A percentile compares a stretch with the other conserved stretches of the same genome.
phyloP scores from a whole-genome alignment of 495 filamentous ascomycete species.

The Hypoxylon cercidicola region DNA sequence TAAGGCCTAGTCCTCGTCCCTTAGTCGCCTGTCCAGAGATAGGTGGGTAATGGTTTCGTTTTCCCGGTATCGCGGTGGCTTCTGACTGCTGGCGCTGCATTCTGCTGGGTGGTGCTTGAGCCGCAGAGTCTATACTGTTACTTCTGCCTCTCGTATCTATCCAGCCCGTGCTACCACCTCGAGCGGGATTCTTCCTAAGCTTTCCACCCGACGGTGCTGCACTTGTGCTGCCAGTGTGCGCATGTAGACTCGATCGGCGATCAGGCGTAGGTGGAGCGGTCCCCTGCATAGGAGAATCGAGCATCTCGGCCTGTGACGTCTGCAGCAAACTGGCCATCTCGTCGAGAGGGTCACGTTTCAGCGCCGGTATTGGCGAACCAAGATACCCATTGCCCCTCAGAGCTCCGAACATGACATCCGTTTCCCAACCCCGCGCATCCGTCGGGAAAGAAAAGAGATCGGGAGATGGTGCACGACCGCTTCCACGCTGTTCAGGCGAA shows the following conservation, averaged over 20 bases:
- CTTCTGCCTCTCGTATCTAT: constrained; percentile 48
- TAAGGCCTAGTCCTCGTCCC: constrained; percentile 48
- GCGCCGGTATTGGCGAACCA: constrained; percentile 40
- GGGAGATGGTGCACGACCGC: constrained; percentile 47
- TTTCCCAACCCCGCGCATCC: constrained; percentile 51
- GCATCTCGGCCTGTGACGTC: constrained; percentile 37
- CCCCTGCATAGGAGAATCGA: constrained; percentile 34
- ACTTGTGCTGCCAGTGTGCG: constrained; percentile 46
- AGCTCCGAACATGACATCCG: constrained; percentile 55
- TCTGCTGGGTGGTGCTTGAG: constrained; percentile 8
- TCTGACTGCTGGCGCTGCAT: constrained; percentile 10
- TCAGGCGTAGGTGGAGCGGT: constrained; percentile 51
- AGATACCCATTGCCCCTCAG: constrained; percentile 50
- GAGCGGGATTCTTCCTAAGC: constrained; percentile 41
- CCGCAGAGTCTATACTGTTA: constrained; percentile 50
- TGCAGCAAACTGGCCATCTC: constrained; percentile 50
- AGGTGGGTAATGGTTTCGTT: constrained; percentile 58
- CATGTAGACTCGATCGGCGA: constrained; percentile 56
- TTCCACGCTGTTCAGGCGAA: constrained; percentile 35
- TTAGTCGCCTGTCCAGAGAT: constrained; percentile 51
- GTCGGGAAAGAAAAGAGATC: constrained; percentile 60
- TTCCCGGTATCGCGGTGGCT: constrained; percentile 33
- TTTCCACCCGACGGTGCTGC: constrained; percentile 36
- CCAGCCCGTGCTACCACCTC: constrained; percentile 15
- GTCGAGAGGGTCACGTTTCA: constrained; percentile 53